A percentile compares a stretch with the other conserved stretches of the same genome.
These are phyloP conservation scores for Russula griseocarnosa DNA, from an alignment of 768 basidiomycete species.

Conservation along the genomic window DNA sequence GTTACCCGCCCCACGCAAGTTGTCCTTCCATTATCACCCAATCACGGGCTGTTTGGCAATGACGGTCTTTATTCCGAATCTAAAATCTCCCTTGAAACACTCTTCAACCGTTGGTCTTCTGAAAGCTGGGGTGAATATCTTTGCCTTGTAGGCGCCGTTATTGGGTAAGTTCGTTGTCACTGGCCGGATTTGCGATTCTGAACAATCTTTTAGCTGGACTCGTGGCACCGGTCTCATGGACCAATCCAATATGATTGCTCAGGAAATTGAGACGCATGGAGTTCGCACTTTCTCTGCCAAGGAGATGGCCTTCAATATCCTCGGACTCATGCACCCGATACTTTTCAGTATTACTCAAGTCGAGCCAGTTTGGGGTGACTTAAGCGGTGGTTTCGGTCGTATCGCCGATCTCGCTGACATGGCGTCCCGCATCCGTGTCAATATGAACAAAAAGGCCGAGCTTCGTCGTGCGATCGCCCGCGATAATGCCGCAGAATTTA, in stretches of 20 bases:
- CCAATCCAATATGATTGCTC: conserved; percentile 90
- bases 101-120: conserved; percentile 97
- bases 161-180: conserved; percentile 60
- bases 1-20: conserved; percentile 98
- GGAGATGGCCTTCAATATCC: conserved; percentile 99
- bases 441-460: conserved; percentile 81
- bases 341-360: conserved; percentile 99
- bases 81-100: conserved; percentile 95
- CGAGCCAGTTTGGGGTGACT: conserved; percentile 98
- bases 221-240: conserved; percentile 97
- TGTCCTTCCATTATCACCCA: conserved; percentile 94
- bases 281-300: conserved; percentile 98
- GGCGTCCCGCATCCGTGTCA: conserved; percentile 77
- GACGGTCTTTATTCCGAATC: conserved; percentile 98
- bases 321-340: conserved; percentile 98
- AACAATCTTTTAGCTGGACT: conserved; percentile 66
- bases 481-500: conserved; percentile 96
- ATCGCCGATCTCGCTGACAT: conserved; percentile 92
- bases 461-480: conserved; percentile 89
- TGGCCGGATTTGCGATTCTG: conserved; percentile 5
- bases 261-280: conserved; percentile 87
- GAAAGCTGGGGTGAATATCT: conserved; percentile 99
- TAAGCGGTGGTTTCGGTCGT: conserved; percentile 98
- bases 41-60: conserved; percentile 96
- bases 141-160: conserved; percentile 96